These are phyloP conservation scores for Aspergillus thermomutatus DNA, from an alignment of 2,329 filamentous ascomycete genomes.

Conservation along the genomic window DNA sequence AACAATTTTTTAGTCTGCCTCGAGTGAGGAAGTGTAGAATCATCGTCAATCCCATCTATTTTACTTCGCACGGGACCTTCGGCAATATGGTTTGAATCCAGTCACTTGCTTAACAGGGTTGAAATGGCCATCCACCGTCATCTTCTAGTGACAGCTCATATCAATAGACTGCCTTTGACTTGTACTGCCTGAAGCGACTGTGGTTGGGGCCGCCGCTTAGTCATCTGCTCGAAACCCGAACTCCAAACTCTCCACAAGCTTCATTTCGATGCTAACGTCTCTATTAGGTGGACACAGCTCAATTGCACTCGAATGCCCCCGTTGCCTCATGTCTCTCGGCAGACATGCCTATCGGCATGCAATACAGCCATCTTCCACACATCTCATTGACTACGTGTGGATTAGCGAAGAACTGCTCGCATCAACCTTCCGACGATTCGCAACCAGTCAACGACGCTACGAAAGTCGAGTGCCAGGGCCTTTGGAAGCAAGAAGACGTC, in stretches of 20 bases:
- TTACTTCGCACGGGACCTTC: neutral
- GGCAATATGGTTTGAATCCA: too few relatives aligned
- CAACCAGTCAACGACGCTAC: slow-evolving; percentile 49
- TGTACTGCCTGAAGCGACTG: neutral
- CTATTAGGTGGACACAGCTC: slow-evolving; percentile 4
- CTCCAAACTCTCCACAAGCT: neutral
- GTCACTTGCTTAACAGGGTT: neutral
- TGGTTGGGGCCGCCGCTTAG: neutral
- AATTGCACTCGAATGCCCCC: slow-evolving; percentile 23
- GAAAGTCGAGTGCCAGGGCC: slow-evolving; percentile 61
- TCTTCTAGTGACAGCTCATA: neutral
- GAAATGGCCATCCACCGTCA: neutral
- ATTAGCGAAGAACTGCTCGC: slow-evolving; percentile 45
- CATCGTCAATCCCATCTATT: neutral
- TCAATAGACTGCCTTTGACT: neutral
- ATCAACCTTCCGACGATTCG: slow-evolving; percentile 48
- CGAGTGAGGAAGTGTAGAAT: neutral
- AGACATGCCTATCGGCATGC: slow-evolving; percentile 42
- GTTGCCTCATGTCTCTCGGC: slow-evolving; percentile 39
- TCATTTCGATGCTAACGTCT: slow-evolving; percentile 5
- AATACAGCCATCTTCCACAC: slow-evolving; percentile 24
- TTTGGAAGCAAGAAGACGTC: slow-evolving; percentile 57
- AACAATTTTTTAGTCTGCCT: neutral
- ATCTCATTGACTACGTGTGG: slow-evolving; percentile 40
- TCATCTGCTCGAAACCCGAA: neutral